These are phyloP conservation scores for Cryphonectria parasitica DNA, from an alignment of 2,329 filamentous ascomycete species.

Conservation along the genomic window DNA sequence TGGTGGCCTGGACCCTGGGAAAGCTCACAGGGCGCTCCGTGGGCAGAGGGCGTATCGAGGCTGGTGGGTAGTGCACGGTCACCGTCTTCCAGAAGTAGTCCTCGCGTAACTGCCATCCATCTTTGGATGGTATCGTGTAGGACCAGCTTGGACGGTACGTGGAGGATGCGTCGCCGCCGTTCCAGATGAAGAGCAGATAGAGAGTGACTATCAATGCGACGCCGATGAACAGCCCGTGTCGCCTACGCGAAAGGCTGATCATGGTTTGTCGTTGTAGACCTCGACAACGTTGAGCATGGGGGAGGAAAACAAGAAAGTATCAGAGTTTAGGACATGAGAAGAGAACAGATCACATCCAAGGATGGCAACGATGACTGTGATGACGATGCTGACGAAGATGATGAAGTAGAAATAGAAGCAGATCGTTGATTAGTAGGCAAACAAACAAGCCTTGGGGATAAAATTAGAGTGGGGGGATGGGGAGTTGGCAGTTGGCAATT, in stretches of 20 bases:
- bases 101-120: conserved; percentile 18
- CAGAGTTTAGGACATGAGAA: neutral
- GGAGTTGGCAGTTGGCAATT: neutral
- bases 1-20: conserved; percentile 22
- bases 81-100: conserved; percentile 29
- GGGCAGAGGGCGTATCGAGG: conserved; percentile 20
- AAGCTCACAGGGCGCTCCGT: conserved; percentile 3
- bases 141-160: neutral
- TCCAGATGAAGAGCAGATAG: conserved; percentile 9
- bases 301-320: neutral
- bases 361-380: neutral
- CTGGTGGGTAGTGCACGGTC: conserved; percentile 15
- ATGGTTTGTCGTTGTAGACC: neutral
- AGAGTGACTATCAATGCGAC: neutral
- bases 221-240: conserved; percentile 14
- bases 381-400: neutral
- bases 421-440: neutral
- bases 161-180: neutral
- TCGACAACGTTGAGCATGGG: neutral
- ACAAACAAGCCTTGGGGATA: neutral
- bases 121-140: conserved; percentile 4
- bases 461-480: neutral
- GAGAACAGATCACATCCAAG: neutral
- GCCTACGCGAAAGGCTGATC: conserved; percentile 7
- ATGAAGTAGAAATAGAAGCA: neutral